Base-by-base conservation (phyloP, 495 filamentous ascomycete genomes). In the Penicillium lagena region DNA sequence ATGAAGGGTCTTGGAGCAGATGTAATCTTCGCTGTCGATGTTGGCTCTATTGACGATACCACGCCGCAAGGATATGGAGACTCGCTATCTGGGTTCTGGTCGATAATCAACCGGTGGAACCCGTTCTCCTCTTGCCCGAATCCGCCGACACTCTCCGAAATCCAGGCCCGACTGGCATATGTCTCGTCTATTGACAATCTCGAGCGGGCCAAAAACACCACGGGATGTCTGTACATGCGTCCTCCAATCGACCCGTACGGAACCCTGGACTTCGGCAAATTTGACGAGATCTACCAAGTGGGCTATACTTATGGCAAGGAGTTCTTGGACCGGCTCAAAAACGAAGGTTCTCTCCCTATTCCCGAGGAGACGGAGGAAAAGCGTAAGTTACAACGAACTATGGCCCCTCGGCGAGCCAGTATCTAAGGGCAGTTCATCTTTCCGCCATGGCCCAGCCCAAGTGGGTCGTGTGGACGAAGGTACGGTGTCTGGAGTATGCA, bases 1-100 rank as follows among this genome's bases (percentile, higher is more conserved):
- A 98, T 98, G 93, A 95, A 94, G 60, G 85, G 82, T 11, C 79
- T 98, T 1, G 93, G 93, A 6, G 87, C 87, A 1, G 88, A 96
- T 50, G 79, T 95, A 12, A 93, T 98, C 49, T 96, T 97, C 64
- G 93, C 93, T 8, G 78, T 98, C 36, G 93, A 98, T 59, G 93
- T 98, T 9, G 94, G 94, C 29, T 81, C 84, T 22, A 70, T 96
- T 1, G 89, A 97, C 58, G 91, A 97, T 66, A 79, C 89, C 53
- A 87, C 82, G 0, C 93, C 93, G 1, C 94, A 97, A 61, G 70
- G 73, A 6, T 98, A 90, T 60, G 93, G 93, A 29, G 93, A 98
- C 66, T 87, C 86, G 0, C 75, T 98, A 3, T 96, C 90, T n/a
- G 93, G 93, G 9, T 79, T 94, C 60, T 98, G 93, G 93, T 86